Evolutionary conservation across 768 basidiomycete species (phyloP).

Genomic region (Piloderma croceum): DNA sequence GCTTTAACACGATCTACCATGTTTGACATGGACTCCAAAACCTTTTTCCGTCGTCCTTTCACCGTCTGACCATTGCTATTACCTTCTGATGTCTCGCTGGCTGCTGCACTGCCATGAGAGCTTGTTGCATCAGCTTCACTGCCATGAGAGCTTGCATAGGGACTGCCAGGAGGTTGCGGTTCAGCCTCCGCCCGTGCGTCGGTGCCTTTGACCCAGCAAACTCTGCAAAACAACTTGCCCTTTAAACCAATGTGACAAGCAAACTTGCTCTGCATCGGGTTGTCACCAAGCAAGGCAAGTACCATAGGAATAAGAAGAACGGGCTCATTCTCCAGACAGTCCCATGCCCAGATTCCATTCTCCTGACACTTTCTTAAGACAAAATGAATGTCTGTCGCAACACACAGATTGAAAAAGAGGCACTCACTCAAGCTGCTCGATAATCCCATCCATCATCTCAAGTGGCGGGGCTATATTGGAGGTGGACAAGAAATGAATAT

Average conservation of each 20-base stretch:
- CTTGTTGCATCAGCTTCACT: no score
- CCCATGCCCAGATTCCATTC: conserved; percentile 18
- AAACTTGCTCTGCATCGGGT: conserved; percentile 27
- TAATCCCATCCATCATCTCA: conserved; percentile 27
- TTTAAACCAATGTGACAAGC: conserved; percentile 20
- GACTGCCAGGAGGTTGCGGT: no score
- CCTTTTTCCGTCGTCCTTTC: no score
- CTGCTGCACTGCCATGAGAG: no score
- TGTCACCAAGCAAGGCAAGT: no score
- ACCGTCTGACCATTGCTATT: no score
- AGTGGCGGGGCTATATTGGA: conserved; percentile 21
- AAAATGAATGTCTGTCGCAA: neutral
- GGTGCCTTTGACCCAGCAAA: conserved; percentile 16
- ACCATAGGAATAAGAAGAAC: no score
- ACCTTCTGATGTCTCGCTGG: no score
- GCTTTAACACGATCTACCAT: conserved; percentile 15
- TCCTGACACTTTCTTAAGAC: conserved; percentile 5
- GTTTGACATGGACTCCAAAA: conserved; percentile 5
- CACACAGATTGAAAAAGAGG: no score
- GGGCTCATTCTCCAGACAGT: conserved; percentile 3
- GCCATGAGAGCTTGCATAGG: no score
- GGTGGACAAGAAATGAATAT: no score
- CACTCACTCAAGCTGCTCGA: conserved; percentile 13
- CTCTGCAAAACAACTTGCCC: conserved; percentile 23
- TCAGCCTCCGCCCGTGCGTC: no score